These are phyloP conservation scores for Datura wrightii DNA, from an alignment of 257 asterid genomes.

Conservation along the genomic window DNA sequence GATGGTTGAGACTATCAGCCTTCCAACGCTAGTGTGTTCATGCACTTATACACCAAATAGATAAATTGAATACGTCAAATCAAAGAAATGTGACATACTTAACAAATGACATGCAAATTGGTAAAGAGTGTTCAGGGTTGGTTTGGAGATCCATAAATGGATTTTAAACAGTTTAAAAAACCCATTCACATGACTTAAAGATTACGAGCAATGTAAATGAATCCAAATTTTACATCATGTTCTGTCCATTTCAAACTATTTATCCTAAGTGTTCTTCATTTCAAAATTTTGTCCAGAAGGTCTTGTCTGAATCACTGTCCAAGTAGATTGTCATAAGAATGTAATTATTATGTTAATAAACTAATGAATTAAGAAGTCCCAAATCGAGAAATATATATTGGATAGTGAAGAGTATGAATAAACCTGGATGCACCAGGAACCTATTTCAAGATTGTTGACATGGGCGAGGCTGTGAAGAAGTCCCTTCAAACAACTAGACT, in stretches of 20 bases:
- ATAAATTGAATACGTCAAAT: neutral
- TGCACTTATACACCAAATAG: neutral
- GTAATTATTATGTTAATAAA: neutral
- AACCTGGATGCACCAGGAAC: neutral
- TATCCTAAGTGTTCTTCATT: neutral
- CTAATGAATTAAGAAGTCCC: neutral
- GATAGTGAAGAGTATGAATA: neutral
- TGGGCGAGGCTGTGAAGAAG: neutral
- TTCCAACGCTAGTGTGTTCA: neutral
- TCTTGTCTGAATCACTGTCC: neutral
- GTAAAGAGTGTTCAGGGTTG: too few relatives aligned
- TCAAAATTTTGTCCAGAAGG: neutral
- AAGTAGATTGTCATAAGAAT: neutral
- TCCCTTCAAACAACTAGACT: neutral
- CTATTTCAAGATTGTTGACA: neutral
- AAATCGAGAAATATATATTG: neutral
- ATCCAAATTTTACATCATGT: neutral
- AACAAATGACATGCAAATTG: neutral
- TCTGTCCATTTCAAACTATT: neutral
- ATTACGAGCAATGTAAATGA: too few relatives aligned
- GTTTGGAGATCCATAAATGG: too few relatives aligned
- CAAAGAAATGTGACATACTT: too few relatives aligned
- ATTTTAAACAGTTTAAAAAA: too few relatives aligned
- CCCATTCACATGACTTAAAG: neutral
- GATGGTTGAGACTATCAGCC: neutral